Base-by-base conservation (phyloP, 495 filamentous ascomycete species). In the Schizothecium vesticola region DNA sequence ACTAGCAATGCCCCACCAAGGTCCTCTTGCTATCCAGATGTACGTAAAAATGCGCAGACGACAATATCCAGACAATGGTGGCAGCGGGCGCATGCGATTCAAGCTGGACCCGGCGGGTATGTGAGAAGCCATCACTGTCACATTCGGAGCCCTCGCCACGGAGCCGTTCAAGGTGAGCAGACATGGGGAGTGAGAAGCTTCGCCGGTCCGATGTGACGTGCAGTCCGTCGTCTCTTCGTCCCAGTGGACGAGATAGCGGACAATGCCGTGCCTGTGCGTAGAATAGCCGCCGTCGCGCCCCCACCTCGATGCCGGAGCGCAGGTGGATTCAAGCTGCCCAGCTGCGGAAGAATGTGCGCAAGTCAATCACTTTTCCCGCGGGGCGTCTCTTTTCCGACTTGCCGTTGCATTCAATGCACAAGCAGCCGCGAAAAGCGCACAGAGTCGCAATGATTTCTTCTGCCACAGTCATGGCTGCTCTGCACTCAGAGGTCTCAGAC, bases 261-360 rank as follows among this genome's bases (percentile, higher is more conserved):
- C 25, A 29, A 59, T 60, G 56, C 64, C 26, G 33, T 55, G 36
- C 59, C 43, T 21, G 57, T 61, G 57, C 60, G 28, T 28, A 63
- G 25, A 61, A 71, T 72, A 72, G 70, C 67, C 70, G 70, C 70
- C 70, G 58, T 12, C 23, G 58, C 23, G 58, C 58, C 26, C 58
- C 24, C 23, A 24, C 13, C 57, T 12, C 56, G 1, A 26, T 21
- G 23, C 25, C 22, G 31, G 31, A 36, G n/a, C n/a, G n/a, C n/a
- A n/a, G n/a, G 31, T 43, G 36, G 36, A 43, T 43, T 16, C 23
- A 11, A 26, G 23, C 22, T 59, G 7, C 12, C 0, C 57, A 59
- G 13, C 23, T 28, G 24, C 58, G 26, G 23, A 24, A 19, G 21
- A 24, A 16, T n/a, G 26, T 59, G 58, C 23, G 25, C 36, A 43